Conservation (phyloP, 2,329 filamentous ascomycete genomes). For the Phaeosphaeria sp. region DNA sequence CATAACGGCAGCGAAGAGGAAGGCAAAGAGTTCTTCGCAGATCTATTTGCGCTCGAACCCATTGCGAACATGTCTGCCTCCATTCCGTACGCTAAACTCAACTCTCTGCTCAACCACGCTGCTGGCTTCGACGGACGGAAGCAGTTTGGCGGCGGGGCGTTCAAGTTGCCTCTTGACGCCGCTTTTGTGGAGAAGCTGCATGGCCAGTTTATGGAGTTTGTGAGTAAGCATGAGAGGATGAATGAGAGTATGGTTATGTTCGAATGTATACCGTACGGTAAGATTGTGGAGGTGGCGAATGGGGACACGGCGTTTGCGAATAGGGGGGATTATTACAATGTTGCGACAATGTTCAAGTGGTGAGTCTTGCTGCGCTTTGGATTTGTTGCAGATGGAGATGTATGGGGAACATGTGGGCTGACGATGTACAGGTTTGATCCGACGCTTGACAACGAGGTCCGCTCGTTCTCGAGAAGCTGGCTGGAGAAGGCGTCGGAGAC, state of each 20-base stretch:
- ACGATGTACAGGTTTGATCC: constrained; percentile 30
- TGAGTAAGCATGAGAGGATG: constrained; percentile 28
- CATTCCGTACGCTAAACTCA: constrained; percentile 44
- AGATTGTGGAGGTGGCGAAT: constrained; percentile 31
- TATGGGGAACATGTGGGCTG: too few species aligned
- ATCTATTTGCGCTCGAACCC: constrained; percentile 36
- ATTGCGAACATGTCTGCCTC: constrained; percentile 27
- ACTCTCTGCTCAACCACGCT: constrained; percentile 38
- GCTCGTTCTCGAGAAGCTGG: constrained; percentile 30
- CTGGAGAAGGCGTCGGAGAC: constrained; percentile 34
- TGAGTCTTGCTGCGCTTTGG: constrained; percentile 10
- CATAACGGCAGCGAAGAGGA: constrained; percentile 44
- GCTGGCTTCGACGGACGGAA: constrained; percentile 46
- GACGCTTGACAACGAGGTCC: constrained; percentile 30
- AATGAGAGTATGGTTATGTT: constrained; percentile 39
- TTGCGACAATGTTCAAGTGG: constrained; percentile 42
- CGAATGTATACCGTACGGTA: constrained; percentile 35
- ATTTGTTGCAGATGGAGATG: too few species aligned
- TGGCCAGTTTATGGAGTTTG: constrained; percentile 34
- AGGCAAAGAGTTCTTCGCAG: constrained; percentile 31
- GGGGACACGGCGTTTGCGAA: constrained; percentile 36
- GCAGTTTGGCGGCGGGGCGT: constrained; percentile 46
- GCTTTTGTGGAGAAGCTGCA: constrained; percentile 32
- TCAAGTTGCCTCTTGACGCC: constrained; percentile 39
- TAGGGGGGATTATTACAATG: constrained; percentile 43